These are phyloP conservation scores for Claviceps sp. DNA, from an alignment of 2,329 filamentous ascomycete species.

Conservation along the genomic window DNA sequence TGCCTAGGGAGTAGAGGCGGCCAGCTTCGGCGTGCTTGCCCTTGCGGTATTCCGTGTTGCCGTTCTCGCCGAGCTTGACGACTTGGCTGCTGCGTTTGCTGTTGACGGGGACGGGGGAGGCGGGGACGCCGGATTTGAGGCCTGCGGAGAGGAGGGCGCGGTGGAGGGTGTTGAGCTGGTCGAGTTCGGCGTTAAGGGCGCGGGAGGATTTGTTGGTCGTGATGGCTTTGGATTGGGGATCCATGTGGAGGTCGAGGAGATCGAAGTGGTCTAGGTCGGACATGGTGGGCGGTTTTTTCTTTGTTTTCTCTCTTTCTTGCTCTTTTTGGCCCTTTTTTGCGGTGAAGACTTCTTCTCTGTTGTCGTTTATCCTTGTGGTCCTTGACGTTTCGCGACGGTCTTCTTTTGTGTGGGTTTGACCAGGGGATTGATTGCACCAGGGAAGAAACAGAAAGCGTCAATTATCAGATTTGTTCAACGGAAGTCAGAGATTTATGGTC, in stretches of 20 bases:
- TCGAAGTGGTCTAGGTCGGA: conserved; percentile 62
- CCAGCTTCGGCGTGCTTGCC: conserved; percentile 61
- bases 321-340: neutral
- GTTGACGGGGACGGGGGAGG: conserved; percentile 81
- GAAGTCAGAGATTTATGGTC: no score
- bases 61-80: conserved; percentile 78
- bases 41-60: conserved; percentile 74
- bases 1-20: conserved; percentile 69
- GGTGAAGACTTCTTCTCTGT: neutral
- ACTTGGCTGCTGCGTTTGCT: conserved; percentile 83
- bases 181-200: conserved; percentile 50
- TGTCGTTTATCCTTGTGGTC: neutral
- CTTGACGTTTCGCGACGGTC: neutral
- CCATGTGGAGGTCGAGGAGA: conserved; percentile 67
- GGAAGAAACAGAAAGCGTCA: no score
- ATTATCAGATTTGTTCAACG: no score
- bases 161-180: conserved; percentile 67
- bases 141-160: conserved; percentile 50
- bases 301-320: neutral
- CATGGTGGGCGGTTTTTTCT: conserved; percentile 22
- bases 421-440: no score
- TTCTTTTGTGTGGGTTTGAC: neutral
- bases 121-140: conserved; percentile 53
- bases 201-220: conserved; percentile 31
- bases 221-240: conserved; percentile 70